Conservation (phyloP, 352 stramenopile genomes). For the Globisporangium mamillatum region DNA sequence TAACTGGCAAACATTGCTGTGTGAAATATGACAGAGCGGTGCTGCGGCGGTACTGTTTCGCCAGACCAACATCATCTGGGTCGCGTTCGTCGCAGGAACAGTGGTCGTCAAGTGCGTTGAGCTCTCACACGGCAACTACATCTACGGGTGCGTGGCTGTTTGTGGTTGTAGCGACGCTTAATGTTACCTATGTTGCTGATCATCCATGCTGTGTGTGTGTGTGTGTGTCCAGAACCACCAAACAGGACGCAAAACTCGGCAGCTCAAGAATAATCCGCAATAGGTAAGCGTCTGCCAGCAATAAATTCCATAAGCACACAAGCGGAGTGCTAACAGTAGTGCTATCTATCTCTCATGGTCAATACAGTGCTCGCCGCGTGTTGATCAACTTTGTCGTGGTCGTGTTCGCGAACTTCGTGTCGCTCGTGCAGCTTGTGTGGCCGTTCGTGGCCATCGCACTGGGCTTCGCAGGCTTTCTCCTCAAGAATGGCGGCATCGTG, state of each 20-base stretch:
- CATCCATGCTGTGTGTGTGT: neutral
- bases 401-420: constrained; percentile 42
- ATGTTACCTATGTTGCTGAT: neutral
- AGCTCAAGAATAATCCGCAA: constrained; percentile 24
- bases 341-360: neutral
- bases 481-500: constrained; percentile 78
- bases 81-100: constrained; percentile 80
- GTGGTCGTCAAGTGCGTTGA: constrained; percentile 71
- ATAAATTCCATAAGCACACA: neutral
- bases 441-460: constrained; percentile 60
- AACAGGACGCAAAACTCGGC: constrained; percentile 25
- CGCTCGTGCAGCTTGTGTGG: constrained; percentile 63
- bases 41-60: constrained; percentile 79
- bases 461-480: constrained; percentile 57
- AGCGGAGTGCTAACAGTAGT: constrained; percentile 3
- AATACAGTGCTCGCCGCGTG: constrained; percentile 34
- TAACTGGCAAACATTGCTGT: neutral
- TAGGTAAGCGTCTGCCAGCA: constrained; percentile 23
- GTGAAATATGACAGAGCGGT: constrained; percentile 44
- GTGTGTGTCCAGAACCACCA: constrained; percentile 26
- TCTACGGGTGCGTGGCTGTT: constrained; percentile 55
- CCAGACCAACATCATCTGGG: constrained; percentile 92
- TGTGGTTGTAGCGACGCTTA: neutral
- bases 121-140: constrained; percentile 52
- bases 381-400: constrained; percentile 64